Evolutionary conservation across 2,329 filamentous ascomycete genomes (phyloP), one percentile per base, ranked within the genome.

Genomic region (Sarocladiaceae sp.): DNA sequence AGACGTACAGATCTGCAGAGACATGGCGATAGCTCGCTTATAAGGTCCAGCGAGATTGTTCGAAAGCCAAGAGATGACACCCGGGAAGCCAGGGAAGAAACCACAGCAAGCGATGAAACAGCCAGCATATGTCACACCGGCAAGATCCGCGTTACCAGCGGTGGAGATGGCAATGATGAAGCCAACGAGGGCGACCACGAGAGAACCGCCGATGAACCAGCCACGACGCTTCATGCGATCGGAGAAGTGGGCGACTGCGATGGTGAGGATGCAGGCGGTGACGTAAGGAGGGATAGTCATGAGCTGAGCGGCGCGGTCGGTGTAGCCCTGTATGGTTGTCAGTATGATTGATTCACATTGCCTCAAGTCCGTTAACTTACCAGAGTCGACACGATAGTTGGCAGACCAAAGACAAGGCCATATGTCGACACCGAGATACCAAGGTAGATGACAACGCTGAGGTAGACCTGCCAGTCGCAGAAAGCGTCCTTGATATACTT

Each of bases 251-350:
- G 52, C 52, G 13, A 53, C 52, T 17, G 11, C 35, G 28, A 53
- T 50, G 15, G 52, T 53, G 35, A 53, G 47, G 25, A 53, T 31
- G 20, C 52, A 53, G 15, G 44, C 44, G 18, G 44, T 48, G 22
- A 48, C 26, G 15, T 48, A 87, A 0, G 83, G 82, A 1, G 84
- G 83, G 0, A 87, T 82, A 1, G 82, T 85, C 75, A 87, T 82
- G 18, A 87, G 65, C 64, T 87, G 84, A 4, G 83, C 82, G 44
- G 71, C 63, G n/a, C 84, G 69, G 50, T 79, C 69, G 2, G 59
- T 55, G 53, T 73, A 83, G 55, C 60, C 74, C n/a, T 76, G 63
- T 0, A n/a, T n/a, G n/a, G n/a, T n/a, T n/a, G n/a, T 81, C 81
- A 4, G 74, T 2, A 76, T 60, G 63, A 82, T 57, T 65, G 78